Base-by-base conservation (phyloP, 2,329 filamentous ascomycete genomes). In the Fusarium agapanthi region DNA sequence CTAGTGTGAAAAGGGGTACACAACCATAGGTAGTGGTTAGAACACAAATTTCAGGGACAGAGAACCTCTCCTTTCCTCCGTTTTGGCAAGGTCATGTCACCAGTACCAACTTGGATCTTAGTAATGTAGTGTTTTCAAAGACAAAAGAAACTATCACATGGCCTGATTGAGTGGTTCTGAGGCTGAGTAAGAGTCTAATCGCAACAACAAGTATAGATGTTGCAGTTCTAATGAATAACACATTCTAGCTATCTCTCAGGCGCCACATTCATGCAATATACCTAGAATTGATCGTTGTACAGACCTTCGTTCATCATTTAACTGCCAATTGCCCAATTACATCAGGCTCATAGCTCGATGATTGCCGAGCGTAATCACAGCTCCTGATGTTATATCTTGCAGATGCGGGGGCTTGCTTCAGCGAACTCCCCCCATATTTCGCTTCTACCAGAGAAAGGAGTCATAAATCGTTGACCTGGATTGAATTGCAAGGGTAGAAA, bases 171-270 rank as follows among this genome's bases (percentile, higher is more conserved):
- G 38, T 55, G 22, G 24, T 41, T 32, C 30, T 50, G 30, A 41
- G 54, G 26, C 41, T 63, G 57, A 51, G 44, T 24, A n/a, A 60
- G 28, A 69, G 54, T 40, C 53, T 55, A 68, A 56, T 63, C 43
- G 47, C 41, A 59, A 51, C 34, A 50, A 32, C n/a, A 61, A 37
- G 37, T 48, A 26, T 53, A 40, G 18, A 32, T 45, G 47, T 62
- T 57, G 58, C 50, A 55, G 58, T 47, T 47, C 37, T 40, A 48
- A 43, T 56, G 32, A 26, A 59, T 32, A 35, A 45, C 41, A 65
- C 55, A 45, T 41, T 48, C 24, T 44, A 18, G 43, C 40, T 15
- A 38, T 50, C 28, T 35, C 26, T n/a, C 26, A 58, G 28, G n/a
- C 30, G 37, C 43, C 50, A 32, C 50, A 44, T 54, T 44, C 44